Evolutionary conservation across 352 stramenopile genomes (phyloP).

Genomic region (Phytophthora colocasiae): DNA sequence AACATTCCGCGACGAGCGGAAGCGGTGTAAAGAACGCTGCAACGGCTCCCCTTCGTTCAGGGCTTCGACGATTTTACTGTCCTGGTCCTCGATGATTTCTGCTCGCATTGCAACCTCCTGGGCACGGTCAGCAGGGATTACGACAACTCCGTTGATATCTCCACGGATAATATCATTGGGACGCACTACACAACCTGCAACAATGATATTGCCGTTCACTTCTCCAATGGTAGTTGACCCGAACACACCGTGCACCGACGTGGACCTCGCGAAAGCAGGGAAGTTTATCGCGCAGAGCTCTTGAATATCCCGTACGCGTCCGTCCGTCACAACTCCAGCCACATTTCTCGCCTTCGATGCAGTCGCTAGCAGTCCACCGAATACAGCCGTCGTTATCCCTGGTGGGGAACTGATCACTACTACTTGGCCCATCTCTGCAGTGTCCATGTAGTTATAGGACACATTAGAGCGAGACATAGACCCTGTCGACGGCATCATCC

Average conservation of each 20-base stretch:
- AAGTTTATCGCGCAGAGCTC: constrained; percentile 74
- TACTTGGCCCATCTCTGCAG: constrained; percentile 75
- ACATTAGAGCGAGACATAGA: constrained; percentile 4
- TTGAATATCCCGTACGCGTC: constrained; percentile 79
- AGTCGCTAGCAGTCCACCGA: constrained; percentile 73
- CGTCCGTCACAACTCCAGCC: constrained; percentile 75
- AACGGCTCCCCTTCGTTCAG: constrained; percentile 82
- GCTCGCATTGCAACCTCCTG: constrained; percentile 74
- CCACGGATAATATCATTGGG: constrained; percentile 83
- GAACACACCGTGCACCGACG: constrained; percentile 74
- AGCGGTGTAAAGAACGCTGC: constrained; percentile 79
- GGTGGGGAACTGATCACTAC: constrained; percentile 77
- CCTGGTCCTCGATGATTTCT: constrained; percentile 82
- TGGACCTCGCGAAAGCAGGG: constrained; percentile 71
- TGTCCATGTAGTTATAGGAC: constrained; percentile 84
- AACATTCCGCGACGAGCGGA: constrained; percentile 44
- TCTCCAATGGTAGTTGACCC: constrained; percentile 70
- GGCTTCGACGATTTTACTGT: constrained; percentile 79
- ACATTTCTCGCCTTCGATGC: constrained; percentile 72
- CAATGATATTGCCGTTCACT: constrained; percentile 70
- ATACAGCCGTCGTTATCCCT: constrained; percentile 69
- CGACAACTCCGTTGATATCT: constrained; percentile 84
- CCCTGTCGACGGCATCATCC: constrained; percentile 76
- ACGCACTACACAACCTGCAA: constrained; percentile 80
- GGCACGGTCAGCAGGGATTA: constrained; percentile 76